Evolutionary conservation across 371 early-diverging fungal species (phyloP), one percentile per base, ranked within the genome.

Genomic region (Encephalitozoon cuniculi): DNA sequence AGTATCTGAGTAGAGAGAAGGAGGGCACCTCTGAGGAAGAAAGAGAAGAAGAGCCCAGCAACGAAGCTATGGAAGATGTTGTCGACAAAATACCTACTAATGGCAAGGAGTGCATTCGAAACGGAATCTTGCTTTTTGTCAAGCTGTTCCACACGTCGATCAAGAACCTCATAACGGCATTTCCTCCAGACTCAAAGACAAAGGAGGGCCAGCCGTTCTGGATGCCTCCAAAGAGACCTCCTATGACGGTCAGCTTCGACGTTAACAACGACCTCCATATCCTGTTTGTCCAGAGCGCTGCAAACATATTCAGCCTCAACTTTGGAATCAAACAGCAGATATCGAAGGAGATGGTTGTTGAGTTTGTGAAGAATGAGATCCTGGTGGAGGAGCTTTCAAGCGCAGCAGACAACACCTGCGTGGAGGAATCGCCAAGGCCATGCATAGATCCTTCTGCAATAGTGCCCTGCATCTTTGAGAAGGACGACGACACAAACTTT

Each of bases 401-500:
- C 1, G 49, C 54, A 26, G 11, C n/a, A 18, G 21, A 30, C 15
- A 34, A 15, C 5, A 39, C 79, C 6, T 34, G 26, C 23, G 43
- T 87, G 87, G 53, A 53, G 8, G 55, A 18, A 21, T 12, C 41
- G 12, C 2, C 53, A 28, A 21, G 59, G 66, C 37, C 34, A 66
- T 23, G 4, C 2, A 32, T 66, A 21, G 40, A 52, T 18, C 90
- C 90, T 15, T 86, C 88, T 82, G 88, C 91, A 49, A 86, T 95
- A 70, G 84, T 78, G 23, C 93, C 95, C 34, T 89, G 88, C 18
- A 94, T 94, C 66, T 95, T 99, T 85, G 97, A 97, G 84, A 97
- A 96, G 80, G 99, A 99, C 81, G 95, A 97, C 84, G 98, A 98
- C 80, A 89, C 89, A 79, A 96, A 96, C 88, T 93, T 92, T 88